Evolutionary conservation across 139 green algal genomes (phyloP).

Genomic region (Tetradesmus obliquus): DNA sequence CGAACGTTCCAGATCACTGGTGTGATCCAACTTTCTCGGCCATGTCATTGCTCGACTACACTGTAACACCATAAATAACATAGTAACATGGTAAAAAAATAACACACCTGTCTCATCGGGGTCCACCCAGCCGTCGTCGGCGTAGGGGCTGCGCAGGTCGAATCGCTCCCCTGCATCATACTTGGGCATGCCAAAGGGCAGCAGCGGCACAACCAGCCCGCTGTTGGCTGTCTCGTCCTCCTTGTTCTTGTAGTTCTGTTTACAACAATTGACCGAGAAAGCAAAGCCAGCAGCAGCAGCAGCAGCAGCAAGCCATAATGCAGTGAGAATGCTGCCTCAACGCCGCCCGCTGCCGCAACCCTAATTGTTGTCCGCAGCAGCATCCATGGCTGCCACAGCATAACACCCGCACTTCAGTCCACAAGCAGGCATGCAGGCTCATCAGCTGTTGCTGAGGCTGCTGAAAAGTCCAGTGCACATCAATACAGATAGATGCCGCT

Average conservation of each 20-base stretch:
- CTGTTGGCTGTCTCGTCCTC: slow-evolving; percentile 50
- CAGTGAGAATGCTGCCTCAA: no score
- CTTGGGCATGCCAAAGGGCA: slow-evolving; percentile 69
- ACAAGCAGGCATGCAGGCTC: no score
- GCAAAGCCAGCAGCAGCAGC: neutral
- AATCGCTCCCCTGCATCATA: slow-evolving; percentile 67
- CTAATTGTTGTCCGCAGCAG: no score
- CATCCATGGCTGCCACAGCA: no score
- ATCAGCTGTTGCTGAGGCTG: no score
- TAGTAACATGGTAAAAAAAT: neutral
- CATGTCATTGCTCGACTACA: no score
- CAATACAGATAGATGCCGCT: no score
- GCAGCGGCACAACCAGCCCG: slow-evolving; percentile 65
- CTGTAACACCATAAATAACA: neutral
- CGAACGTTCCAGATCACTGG: no score
- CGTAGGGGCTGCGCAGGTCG: slow-evolving; percentile 64
- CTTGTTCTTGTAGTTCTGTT: slow-evolving; percentile 62
- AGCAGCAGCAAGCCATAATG: neutral
- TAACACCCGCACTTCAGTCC: no score
- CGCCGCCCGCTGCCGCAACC: no score
- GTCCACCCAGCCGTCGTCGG: slow-evolving; percentile 60
- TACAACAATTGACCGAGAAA: neutral
- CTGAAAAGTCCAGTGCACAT: no score
- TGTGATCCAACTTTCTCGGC: neutral
- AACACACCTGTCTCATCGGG: slow-evolving; percentile 33